phyloP scores from a whole-genome alignment of 495 filamentous ascomycete species.

The Neurospora cerealis region DNA sequence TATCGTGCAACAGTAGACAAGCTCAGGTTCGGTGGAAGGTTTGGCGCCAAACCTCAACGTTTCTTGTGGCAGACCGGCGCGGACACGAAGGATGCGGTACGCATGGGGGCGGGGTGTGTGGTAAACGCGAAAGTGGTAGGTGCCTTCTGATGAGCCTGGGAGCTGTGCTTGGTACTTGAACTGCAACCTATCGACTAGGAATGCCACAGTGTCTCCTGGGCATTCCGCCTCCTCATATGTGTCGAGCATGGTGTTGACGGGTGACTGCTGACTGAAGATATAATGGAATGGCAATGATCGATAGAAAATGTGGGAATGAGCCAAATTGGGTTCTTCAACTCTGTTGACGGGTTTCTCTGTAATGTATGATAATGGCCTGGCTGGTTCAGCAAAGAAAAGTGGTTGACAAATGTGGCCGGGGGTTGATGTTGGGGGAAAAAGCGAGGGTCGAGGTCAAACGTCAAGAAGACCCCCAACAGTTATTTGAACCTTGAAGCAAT shows the following conservation, averaged over 20 bases:
- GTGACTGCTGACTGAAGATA: not conserved
- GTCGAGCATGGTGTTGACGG: not conserved
- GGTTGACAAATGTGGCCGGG: not conserved
- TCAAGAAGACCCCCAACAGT: not conserved
- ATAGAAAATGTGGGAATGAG: not conserved
- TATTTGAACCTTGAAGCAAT: not conserved
- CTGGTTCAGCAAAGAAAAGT: not conserved
- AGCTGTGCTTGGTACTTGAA: not conserved
- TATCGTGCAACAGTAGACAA: not conserved
- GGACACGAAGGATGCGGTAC: not conserved
- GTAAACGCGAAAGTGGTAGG: not conserved
- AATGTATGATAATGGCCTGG: not conserved
- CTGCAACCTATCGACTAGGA: not conserved
- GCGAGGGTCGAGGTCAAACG: not conserved
- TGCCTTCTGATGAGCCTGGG: not conserved
- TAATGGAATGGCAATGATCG: not conserved
- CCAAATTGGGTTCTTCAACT: not conserved
- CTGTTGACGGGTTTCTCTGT: not conserved
- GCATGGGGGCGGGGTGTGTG: not conserved
- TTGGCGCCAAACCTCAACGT: not conserved
- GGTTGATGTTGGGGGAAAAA: not conserved
- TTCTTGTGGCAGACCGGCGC: not conserved
- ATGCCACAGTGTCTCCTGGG: not conserved
- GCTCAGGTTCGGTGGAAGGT: not conserved
- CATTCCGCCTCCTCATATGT: not conserved